Conservation (phyloP, 2,329 filamentous ascomycete genomes). For the Colletotrichum sansevieriae region DNA sequence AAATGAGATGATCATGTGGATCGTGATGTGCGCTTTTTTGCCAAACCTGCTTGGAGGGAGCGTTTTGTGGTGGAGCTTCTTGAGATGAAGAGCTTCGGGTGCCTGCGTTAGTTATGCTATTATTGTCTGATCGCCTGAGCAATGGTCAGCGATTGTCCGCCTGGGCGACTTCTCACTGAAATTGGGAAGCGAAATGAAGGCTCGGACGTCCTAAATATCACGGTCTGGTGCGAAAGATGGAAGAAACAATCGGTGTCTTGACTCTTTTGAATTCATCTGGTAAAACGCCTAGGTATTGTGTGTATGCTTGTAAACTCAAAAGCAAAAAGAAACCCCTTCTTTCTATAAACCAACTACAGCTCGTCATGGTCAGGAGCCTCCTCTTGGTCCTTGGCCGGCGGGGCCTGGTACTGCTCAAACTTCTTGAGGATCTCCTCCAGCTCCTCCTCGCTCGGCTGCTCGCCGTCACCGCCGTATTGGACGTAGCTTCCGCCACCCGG, state of each 20-base stretch:
- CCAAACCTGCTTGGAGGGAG: too few relatives aligned
- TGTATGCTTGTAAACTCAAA: constrained; percentile 27
- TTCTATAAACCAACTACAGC: constrained; percentile 46
- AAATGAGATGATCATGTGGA: too few relatives aligned
- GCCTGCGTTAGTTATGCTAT: too few relatives aligned
- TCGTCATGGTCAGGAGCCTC: constrained; percentile 51
- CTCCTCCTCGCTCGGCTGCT: constrained; percentile 58
- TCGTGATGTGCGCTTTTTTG: too few relatives aligned
- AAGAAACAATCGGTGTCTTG: constrained; percentile 7
- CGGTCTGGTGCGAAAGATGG: too few relatives aligned
- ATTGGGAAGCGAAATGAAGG: too few relatives aligned
- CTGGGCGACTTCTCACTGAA: too few relatives aligned
- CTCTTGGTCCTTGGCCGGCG: constrained; percentile 45
- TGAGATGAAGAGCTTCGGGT: too few relatives aligned
- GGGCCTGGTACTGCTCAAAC: constrained; percentile 48
- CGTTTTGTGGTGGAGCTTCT: too few relatives aligned
- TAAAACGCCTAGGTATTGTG: constrained; percentile 32
- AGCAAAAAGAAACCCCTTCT: constrained; percentile 8
- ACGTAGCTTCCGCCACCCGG: constrained; percentile 52
- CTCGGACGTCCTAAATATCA: too few relatives aligned
- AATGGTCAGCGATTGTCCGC: too few relatives aligned
- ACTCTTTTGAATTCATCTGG: constrained; percentile 20
- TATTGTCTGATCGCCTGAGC: too few relatives aligned
- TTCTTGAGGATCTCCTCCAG: constrained; percentile 64
- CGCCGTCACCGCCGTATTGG: constrained; percentile 43